Conservation (phyloP, 306 rosid genomes). For the Inga oerstediana region DNA sequence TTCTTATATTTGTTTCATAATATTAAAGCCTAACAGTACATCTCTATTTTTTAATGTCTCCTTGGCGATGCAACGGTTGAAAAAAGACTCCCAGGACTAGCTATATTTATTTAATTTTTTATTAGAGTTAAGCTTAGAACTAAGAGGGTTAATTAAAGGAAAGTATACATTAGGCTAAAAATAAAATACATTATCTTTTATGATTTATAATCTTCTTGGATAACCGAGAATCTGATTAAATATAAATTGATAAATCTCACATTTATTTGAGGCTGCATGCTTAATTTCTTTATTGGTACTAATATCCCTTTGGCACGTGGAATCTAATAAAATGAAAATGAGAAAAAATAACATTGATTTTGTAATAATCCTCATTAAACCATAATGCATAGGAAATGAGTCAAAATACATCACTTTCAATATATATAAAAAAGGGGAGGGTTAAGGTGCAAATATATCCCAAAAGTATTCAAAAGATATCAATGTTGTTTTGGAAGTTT, state of each 20-base stretch:
- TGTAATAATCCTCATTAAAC: background rate
- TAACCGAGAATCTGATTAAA: background rate
- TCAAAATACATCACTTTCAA: background rate
- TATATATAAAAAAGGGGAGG: too few relatives aligned
- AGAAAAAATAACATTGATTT: background rate
- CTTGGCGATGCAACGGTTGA: background rate
- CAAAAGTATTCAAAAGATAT: too few relatives aligned
- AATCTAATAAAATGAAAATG: too few relatives aligned
- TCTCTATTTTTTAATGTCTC: background rate
- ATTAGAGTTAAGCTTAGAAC: background rate
- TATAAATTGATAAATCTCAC: background rate
- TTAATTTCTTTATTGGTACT: too few relatives aligned
- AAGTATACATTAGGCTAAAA: too few relatives aligned
- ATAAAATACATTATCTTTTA: background rate
- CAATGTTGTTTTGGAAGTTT: too few relatives aligned
- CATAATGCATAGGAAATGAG: background rate
- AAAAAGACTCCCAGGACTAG: background rate
- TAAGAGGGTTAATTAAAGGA: background rate
- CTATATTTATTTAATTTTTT: too few relatives aligned
- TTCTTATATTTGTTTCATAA: background rate
- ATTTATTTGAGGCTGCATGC: background rate
- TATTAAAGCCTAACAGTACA: background rate
- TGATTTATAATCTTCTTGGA: background rate
- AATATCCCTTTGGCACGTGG: too few relatives aligned
- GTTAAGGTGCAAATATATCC: fast-evolving